Percentiles rank a stretch among this genome's conserved stretches.
Evolutionary conservation across 176 grass and related monocot genomes (phyloP).

Genomic region (Paspalum vaginatum): DNA sequence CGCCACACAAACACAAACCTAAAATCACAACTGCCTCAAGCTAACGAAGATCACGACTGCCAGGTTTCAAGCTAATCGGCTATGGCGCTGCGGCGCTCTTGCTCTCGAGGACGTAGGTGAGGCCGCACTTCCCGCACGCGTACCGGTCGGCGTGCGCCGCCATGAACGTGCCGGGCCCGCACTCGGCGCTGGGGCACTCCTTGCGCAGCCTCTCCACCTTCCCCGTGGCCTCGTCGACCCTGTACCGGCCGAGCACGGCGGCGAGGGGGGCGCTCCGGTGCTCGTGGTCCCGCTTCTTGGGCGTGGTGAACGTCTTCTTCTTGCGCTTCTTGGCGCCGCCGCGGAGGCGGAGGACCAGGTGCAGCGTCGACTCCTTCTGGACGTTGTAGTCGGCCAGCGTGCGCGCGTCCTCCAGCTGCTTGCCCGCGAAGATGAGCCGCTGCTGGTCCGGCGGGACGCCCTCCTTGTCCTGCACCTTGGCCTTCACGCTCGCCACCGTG

Average conservation of each 20-base stretch:
- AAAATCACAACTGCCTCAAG: too few species aligned
- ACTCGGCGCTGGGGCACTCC: constrained; percentile 34
- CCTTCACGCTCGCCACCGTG: constrained; percentile 52
- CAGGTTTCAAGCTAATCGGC: not conserved
- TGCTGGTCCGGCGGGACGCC: constrained; percentile 77
- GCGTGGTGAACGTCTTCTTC: constrained; percentile 55
- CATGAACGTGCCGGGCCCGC: constrained; percentile 40
- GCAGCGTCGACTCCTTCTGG: constrained; percentile 60
- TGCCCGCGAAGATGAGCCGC: constrained; percentile 68
- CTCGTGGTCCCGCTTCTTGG: constrained; percentile 53
- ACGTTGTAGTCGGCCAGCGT: constrained; percentile 73
- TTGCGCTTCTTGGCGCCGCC: constrained; percentile 57
- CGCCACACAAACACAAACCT: too few species aligned
- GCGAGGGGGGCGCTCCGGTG: constrained; percentile 35
- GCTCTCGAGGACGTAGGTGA: constrained; percentile 18
- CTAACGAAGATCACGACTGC: too few species aligned
- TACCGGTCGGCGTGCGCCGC: constrained; percentile 40
- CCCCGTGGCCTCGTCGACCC: constrained; percentile 48
- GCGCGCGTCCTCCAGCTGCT: constrained; percentile 52
- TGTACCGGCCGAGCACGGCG: constrained; percentile 46
- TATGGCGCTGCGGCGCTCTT: not conserved
- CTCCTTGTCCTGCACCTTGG: constrained; percentile 71
- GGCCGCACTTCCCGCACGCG: constrained; percentile 39
- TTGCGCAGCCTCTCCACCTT: constrained; percentile 35
- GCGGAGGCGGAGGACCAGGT: constrained; percentile 60